Evolutionary conservation across 2,329 filamentous ascomycete genomes (phyloP).

Genomic region (Fusarium torreyae): DNA sequence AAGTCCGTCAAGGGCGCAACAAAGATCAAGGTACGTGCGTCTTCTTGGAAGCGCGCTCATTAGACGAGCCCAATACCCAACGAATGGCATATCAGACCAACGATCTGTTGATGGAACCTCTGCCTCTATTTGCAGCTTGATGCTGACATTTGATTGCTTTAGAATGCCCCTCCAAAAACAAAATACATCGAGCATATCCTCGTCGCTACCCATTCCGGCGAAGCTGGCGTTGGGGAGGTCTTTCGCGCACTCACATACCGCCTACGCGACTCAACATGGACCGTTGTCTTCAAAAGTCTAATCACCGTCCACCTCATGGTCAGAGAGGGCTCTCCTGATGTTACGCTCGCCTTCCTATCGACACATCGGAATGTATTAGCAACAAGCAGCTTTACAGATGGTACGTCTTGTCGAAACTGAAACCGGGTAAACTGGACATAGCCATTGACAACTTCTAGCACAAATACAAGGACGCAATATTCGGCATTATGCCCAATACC

Average conservation of each 20-base stretch:
- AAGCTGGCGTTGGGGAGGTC: constrained; percentile 94
- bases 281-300: constrained; percentile 97
- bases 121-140: neutral
- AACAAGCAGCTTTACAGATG: constrained; percentile 92
- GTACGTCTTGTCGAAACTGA: constrained; percentile 66
- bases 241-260: constrained; percentile 92
- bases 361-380: constrained; percentile 87
- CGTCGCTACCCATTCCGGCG: constrained; percentile 92
- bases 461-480: constrained; percentile 97
- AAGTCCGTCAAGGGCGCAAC: constrained; percentile 99
- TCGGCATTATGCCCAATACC: constrained; percentile 89
- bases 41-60: constrained; percentile 8
- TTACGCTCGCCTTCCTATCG: constrained; percentile 87
- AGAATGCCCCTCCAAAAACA: constrained; percentile 96
- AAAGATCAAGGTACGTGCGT: constrained; percentile 85
- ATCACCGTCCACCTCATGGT: constrained; percentile 99
- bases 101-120: neutral
- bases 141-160: constrained; percentile 13
- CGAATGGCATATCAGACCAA: constrained; percentile 11
- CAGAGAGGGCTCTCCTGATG: constrained; percentile 90
- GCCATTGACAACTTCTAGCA: constrained; percentile 65
- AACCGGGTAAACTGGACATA: neutral
- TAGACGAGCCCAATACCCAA: constrained; percentile 5
- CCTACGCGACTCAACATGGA: constrained; percentile 97
- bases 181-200: constrained; percentile 99